Base-by-base conservation (phyloP, 2,329 filamentous ascomycete genomes). In the Aspergillus ruber region DNA sequence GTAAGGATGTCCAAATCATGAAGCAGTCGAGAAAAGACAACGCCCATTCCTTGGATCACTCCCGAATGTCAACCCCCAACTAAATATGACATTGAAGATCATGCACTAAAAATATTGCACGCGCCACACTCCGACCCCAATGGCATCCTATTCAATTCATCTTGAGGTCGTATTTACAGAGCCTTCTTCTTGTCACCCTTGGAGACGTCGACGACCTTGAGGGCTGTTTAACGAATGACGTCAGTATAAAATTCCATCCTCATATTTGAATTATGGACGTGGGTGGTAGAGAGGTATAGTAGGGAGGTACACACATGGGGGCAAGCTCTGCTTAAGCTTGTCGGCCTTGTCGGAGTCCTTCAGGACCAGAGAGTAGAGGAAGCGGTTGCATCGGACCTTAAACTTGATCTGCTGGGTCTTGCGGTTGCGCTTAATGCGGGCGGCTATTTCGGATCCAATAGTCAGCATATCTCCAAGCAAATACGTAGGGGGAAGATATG, bases 321-420 rank as follows among this genome's bases (percentile, higher is more conserved):
- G 94, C 59, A 98, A 82, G 74, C 84, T 90, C 84, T 97, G 91
- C 90, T 96, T 97, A 65, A 98, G 85, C 88, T 98, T 98, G 81
- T 97, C 93, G 76, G 91, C 94, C 88, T 97, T 97, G 74, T 96
- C 93, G 70, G 84, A 83, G 79, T 98, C 93, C 85, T 95, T 96
- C 69, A 98, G 85, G 73, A 95, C 88, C 66, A 98, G 85, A 65
- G 93, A 96, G 87, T 98, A 98, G 65, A 98, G 82, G 82, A 93
- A 85, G 70, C 85, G 84, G 74, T 88, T 82, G 86, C 93, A 97
- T 76, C 93, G 89, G 83, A 98, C 91, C 89, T 98, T 98, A 90
- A 98, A 97, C 87, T 98, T 98, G 85, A 93, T 90, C 82, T 91
- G 85, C 74, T 85, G 82, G 70, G 80, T 79, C 79, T 86, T 85